Evolutionary conservation across 2,329 filamentous ascomycete species (phyloP).

Genomic region (Colletotrichum chlorophyti): DNA sequence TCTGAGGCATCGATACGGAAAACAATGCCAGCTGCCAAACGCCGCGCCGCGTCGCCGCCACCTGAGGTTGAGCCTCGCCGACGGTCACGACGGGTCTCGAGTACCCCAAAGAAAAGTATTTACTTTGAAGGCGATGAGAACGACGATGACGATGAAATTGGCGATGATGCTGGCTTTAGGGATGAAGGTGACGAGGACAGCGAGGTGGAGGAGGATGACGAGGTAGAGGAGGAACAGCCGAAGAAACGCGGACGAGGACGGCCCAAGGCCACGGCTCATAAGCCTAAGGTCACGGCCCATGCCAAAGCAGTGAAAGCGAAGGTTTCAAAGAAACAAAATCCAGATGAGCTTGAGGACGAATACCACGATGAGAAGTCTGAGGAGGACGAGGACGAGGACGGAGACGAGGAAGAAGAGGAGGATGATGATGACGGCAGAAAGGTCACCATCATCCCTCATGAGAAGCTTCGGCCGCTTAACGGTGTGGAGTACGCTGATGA

Average conservation of each 20-base stretch:
- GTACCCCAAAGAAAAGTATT: constrained; percentile 53
- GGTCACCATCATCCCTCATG: constrained; percentile 49
- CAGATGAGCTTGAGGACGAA: constrained; percentile 28
- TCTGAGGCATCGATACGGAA: too few relatives aligned
- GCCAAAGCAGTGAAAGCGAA: constrained; percentile 33
- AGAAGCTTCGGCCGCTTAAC: constrained; percentile 47
- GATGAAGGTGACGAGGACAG: constrained; percentile 20
- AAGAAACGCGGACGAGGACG: constrained; percentile 25
- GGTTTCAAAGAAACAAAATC: constrained; percentile 30
- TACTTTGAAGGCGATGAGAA: constrained; percentile 54
- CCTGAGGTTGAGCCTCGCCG: constrained; percentile 44
- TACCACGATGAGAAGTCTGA: constrained; percentile 23
- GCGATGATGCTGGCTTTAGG: not conserved
- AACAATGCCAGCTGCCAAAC: constrained; percentile 49
- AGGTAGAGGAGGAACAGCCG: constrained; percentile 22
- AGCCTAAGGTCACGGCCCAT: constrained; percentile 30
- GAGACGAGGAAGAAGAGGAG: constrained; percentile 31
- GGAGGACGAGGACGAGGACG: constrained; percentile 26
- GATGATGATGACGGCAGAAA: constrained; percentile 41
- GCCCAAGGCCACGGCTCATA: constrained; percentile 11
- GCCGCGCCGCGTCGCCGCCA: constrained; percentile 38
- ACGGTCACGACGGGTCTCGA: constrained; percentile 55
- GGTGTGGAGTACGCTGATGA: constrained; percentile 58
- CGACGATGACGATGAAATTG: constrained; percentile 27
- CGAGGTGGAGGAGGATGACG: constrained; percentile 25